phyloP scores from a whole-genome alignment of 2,329 filamentous ascomycete species.

The Cladophialophora immunda region DNA sequence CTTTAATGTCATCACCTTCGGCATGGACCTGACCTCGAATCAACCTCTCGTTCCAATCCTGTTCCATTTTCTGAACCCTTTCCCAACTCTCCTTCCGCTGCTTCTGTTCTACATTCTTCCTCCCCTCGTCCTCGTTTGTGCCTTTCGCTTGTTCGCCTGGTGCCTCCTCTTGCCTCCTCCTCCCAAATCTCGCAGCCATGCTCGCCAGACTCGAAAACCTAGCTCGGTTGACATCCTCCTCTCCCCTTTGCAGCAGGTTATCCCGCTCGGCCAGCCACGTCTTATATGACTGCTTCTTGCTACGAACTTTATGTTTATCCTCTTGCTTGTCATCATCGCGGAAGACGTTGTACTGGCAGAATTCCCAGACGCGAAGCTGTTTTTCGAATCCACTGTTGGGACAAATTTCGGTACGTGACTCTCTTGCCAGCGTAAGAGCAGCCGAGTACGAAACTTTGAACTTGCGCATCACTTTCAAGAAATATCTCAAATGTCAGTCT shows the following conservation, averaged over 20 bases:
- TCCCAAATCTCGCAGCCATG: slow-evolving; percentile 16
- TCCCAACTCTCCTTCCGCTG: slow-evolving; percentile 6
- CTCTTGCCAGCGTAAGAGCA: slow-evolving; percentile 35
- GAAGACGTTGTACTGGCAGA: slow-evolving; percentile 12
- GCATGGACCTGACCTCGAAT: background rate
- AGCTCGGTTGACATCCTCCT: slow-evolving; percentile 18
- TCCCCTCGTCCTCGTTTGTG: background rate
- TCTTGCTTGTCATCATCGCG: background rate
- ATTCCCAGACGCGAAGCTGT: slow-evolving; percentile 38
- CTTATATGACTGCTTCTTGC: slow-evolving; percentile 14
- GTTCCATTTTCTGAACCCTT: slow-evolving; percentile 17
- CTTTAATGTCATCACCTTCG: background rate
- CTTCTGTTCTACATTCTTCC: background rate
- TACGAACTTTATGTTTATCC: background rate
- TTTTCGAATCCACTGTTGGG: slow-evolving; percentile 39
- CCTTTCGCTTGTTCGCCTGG: background rate
- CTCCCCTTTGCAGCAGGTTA: slow-evolving; percentile 9
- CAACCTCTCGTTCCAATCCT: slow-evolving; percentile 19
- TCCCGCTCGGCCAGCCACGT: slow-evolving; percentile 21
- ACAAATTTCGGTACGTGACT: slow-evolving; percentile 34
- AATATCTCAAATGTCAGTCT: background rate
- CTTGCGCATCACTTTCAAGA: slow-evolving; percentile 38
- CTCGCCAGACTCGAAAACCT: slow-evolving; percentile 13
- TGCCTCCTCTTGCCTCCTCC: slow-evolving; percentile 3
- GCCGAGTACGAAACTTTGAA: slow-evolving; percentile 30